Conservation (phyloP, 257 asterid genomes). For the Penstemon eatonii region DNA sequence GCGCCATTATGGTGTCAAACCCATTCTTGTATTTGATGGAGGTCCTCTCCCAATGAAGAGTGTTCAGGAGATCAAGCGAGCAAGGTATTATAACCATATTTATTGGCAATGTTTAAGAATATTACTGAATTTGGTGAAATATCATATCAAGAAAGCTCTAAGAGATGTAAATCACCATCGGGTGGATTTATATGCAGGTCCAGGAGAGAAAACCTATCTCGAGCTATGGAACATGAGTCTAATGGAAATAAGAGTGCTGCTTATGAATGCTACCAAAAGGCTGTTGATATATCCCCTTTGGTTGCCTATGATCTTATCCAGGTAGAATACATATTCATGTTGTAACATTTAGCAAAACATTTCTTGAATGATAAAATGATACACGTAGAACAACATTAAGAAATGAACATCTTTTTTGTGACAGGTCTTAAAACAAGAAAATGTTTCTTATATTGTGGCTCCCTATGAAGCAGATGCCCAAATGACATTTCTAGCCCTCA, state of each 20-base stretch:
- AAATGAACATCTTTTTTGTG: background rate
- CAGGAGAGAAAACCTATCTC: conserved; percentile 81
- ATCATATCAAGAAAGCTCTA: conserved; percentile 7
- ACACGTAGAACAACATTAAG: conserved; percentile 1
- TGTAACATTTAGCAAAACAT: conserved; percentile 2
- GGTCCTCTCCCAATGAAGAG: conserved; percentile 89
- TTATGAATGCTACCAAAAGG: conserved; percentile 92
- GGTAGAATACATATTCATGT: conserved; percentile 40
- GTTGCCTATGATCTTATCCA: conserved; percentile 89
- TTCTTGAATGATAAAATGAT: conserved; percentile 3
- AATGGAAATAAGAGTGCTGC: conserved; percentile 89
- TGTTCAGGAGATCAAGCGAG: conserved; percentile 89
- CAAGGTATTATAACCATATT: conserved; percentile 47
- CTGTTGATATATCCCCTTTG: conserved; percentile 96
- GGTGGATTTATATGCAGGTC: conserved; percentile 47
- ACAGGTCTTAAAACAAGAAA: conserved; percentile 77
- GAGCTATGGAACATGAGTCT: conserved; percentile 90
- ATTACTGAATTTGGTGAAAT: conserved; percentile 1
- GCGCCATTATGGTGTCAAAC: conserved; percentile 80
- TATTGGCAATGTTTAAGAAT: background rate
- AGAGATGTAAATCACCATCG: background rate
- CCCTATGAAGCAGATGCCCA: conserved; percentile 99
- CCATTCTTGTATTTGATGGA: conserved; percentile 94
- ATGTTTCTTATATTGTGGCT: conserved; percentile 77
- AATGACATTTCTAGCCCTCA: conserved; percentile 84